These are phyloP conservation scores for Prunella vulgaris DNA, from an alignment of 257 asterid genomes.

Conservation along the genomic window DNA sequence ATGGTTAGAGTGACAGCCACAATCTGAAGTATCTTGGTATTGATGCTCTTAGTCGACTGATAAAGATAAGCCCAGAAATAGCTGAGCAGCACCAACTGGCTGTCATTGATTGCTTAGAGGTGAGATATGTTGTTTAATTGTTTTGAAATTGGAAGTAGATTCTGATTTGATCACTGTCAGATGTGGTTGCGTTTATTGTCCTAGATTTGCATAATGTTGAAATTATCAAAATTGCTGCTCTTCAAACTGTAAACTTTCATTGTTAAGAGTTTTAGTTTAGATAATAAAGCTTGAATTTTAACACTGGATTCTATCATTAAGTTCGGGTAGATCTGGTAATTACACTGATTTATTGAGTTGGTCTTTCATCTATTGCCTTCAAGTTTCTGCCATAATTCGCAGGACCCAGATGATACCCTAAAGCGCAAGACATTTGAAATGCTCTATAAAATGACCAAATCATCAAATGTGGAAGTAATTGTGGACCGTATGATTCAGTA, in stretches of 20 bases:
- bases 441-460: slow-evolving; percentile 95
- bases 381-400: slow-evolving; percentile 20
- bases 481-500: slow-evolving; percentile 94
- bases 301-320: background rate
- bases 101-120: slow-evolving; percentile 98
- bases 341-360: slow-evolving; percentile 16
- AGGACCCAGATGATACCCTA: slow-evolving; percentile 98
- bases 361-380: slow-evolving; percentile 13
- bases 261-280: background rate
- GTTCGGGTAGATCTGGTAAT: slow-evolving; percentile 1
- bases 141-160: background rate
- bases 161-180: slow-evolving; percentile 9
- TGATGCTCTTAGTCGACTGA: slow-evolving; percentile 94
- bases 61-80: slow-evolving; percentile 87
- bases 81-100: slow-evolving; percentile 98
- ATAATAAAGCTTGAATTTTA: slow-evolving; percentile 6
- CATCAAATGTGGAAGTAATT: slow-evolving; percentile 97
- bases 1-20: slow-evolving; percentile 93
- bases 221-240: background rate
- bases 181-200: slow-evolving; percentile 1
- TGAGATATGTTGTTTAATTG: slow-evolving; percentile 27
- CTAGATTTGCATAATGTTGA: background rate
- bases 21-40: slow-evolving; percentile 96
- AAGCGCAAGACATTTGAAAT: slow-evolving; percentile 97
- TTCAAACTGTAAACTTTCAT: background rate